Evolutionary conservation across 352 stramenopile species (phyloP).

Genomic region (Thalassiosira hispida): DNA sequence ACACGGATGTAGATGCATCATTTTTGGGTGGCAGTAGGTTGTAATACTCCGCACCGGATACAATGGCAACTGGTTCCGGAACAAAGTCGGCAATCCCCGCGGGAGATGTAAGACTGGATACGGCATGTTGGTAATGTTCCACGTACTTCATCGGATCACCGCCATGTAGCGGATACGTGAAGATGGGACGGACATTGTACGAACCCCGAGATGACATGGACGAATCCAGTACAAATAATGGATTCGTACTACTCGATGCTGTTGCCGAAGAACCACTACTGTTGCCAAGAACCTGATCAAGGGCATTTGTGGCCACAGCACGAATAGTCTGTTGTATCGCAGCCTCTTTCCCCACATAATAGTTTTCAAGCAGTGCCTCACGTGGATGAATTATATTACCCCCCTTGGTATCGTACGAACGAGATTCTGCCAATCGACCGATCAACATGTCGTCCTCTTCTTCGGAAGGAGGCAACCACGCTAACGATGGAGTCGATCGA

Average conservation of each 20-base stretch:
- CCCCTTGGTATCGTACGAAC: slow-evolving; percentile 31
- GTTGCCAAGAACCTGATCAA: slow-evolving; percentile 45
- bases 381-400: slow-evolving; percentile 4
- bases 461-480: slow-evolving; percentile 33
- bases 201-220: slow-evolving; percentile 30
- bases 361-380: background rate
- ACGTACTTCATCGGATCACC: slow-evolving; percentile 4
- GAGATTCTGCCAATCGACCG: slow-evolving; percentile 29
- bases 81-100: slow-evolving; percentile 46
- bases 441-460: slow-evolving; percentile 20
- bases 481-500: slow-evolving; percentile 41
- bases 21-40: slow-evolving; percentile 53
- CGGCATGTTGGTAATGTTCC: slow-evolving; percentile 19
- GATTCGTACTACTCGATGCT: background rate
- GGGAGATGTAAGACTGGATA: slow-evolving; percentile 27
- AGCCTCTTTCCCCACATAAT: background rate
- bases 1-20: slow-evolving; percentile 43
- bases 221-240: slow-evolving; percentile 45
- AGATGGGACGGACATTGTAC: slow-evolving; percentile 52
- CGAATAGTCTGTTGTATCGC: slow-evolving; percentile 24
- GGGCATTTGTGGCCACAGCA: slow-evolving; percentile 25
- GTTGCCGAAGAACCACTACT: background rate
- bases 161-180: slow-evolving; percentile 37
- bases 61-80: slow-evolving; percentile 69
- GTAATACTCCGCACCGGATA: slow-evolving; percentile 66